phyloP scores from a whole-genome alignment of 1,139 yeast species.

The Geotrichum bryndzae region DNA sequence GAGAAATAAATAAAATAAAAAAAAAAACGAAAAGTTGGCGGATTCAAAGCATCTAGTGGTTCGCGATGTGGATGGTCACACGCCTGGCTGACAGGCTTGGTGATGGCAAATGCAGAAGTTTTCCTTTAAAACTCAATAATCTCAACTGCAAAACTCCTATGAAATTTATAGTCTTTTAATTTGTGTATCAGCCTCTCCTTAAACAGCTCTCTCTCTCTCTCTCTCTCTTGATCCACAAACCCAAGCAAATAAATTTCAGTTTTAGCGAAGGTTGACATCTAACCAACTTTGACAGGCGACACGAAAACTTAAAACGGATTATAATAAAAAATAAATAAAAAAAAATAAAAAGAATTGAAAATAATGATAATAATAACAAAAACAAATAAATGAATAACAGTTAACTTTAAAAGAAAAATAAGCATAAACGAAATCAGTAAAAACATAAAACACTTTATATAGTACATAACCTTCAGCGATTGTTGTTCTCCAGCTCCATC shows the following conservation, averaged over 20 bases:
- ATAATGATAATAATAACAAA: background rate
- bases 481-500: slow-evolving; percentile 23
- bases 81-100: background rate
- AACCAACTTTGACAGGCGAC: background rate
- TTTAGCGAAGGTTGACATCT: background rate
- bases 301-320: background rate
- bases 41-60: background rate
- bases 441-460: background rate
- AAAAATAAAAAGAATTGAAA: background rate
- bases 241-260: background rate
- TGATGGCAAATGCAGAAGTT: background rate
- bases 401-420: too few relatives aligned
- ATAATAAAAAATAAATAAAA: background rate
- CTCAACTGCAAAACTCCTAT: background rate
- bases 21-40: background rate
- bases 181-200: background rate
- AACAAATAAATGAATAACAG: background rate
- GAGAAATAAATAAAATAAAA: background rate
- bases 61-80: background rate
- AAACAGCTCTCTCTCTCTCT: background rate
- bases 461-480: background rate
- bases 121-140: background rate
- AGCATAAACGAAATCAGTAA: background rate
- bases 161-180: background rate
- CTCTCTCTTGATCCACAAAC: background rate